phyloP scores from a whole-genome alignment of 2,329 filamentous ascomycete species.

The Fusarium coicis region DNA sequence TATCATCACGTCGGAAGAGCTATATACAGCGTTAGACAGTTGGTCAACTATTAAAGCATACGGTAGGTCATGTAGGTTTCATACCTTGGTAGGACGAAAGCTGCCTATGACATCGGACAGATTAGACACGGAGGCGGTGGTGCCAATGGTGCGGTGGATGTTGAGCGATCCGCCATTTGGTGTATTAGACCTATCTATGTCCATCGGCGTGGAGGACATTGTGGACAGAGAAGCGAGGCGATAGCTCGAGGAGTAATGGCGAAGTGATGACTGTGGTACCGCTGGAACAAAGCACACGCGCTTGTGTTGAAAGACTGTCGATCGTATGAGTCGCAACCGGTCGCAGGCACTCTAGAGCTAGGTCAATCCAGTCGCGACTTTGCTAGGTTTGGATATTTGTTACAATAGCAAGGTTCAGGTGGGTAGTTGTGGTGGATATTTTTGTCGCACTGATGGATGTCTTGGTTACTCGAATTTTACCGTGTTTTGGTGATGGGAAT shows the following conservation, averaged over 20 bases:
- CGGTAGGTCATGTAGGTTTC: background rate
- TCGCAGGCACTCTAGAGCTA: background rate
- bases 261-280: background rate
- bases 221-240: background rate
- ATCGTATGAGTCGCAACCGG: background rate
- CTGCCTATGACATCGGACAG: slow-evolving; percentile 81
- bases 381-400: background rate
- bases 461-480: slow-evolving; percentile 1
- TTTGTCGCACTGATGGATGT: background rate
- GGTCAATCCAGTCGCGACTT: background rate
- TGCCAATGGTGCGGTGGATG: slow-evolving; percentile 60
- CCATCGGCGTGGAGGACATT: slow-evolving; percentile 68
- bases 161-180: slow-evolving; percentile 59
- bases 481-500: slow-evolving; percentile 21
- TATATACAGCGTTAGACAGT: slow-evolving; percentile 7
- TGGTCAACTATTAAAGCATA: background rate
- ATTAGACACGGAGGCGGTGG: slow-evolving; percentile 66
- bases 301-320: background rate
- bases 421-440: background rate
- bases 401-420: background rate
- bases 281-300: slow-evolving; percentile 8
- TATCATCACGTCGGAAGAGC: slow-evolving; percentile 69
- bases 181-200: slow-evolving; percentile 59
- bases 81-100: slow-evolving; percentile 84
- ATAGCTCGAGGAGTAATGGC: background rate